Evolutionary conservation across 73 alveolate genomes (phyloP).

Genomic region (Blepharisma stoltei): DNA sequence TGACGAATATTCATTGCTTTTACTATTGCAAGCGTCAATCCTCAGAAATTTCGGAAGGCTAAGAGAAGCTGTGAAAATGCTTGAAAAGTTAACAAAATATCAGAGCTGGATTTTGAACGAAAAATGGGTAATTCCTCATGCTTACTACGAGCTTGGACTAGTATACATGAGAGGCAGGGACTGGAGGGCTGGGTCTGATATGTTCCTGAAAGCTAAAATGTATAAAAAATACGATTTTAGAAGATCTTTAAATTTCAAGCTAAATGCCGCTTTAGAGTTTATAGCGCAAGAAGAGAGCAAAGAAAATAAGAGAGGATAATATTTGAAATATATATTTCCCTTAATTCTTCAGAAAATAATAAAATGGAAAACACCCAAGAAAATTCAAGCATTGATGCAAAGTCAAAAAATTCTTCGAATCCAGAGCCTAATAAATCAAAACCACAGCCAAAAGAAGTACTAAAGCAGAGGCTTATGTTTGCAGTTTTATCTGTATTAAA

Average conservation of each 20-base stretch:
- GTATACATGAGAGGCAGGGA: conserved; percentile 27
- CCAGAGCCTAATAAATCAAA: too few relatives aligned
- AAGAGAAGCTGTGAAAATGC: conserved; percentile 1
- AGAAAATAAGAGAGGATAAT: conserved; percentile 3
- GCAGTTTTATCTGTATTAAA: too few relatives aligned
- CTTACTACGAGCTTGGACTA: conserved; percentile 23
- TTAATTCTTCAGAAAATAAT: too few relatives aligned
- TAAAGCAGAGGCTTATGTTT: too few relatives aligned
- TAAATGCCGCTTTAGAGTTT: conserved; percentile 31
- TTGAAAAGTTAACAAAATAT: not conserved
- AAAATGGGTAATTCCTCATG: conserved; percentile 32
- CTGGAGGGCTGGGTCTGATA: conserved; percentile 2
- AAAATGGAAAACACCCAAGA: too few relatives aligned
- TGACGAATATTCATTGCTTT: not conserved
- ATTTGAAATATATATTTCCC: too few relatives aligned
- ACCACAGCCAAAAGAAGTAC: too few relatives aligned
- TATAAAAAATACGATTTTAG: conserved; percentile 29
- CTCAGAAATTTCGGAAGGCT: conserved; percentile 27
- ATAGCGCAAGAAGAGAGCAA: not conserved
- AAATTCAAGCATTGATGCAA: too few relatives aligned
- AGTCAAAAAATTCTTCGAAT: too few relatives aligned
- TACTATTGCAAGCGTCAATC: conserved; percentile 1
- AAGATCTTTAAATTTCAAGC: conserved; percentile 24
- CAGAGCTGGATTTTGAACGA: conserved; percentile 24
- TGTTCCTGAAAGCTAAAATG: conserved; percentile 21